Conservation (phyloP, 768 basidiomycete genomes). For the Lyophyllum decastes region DNA sequence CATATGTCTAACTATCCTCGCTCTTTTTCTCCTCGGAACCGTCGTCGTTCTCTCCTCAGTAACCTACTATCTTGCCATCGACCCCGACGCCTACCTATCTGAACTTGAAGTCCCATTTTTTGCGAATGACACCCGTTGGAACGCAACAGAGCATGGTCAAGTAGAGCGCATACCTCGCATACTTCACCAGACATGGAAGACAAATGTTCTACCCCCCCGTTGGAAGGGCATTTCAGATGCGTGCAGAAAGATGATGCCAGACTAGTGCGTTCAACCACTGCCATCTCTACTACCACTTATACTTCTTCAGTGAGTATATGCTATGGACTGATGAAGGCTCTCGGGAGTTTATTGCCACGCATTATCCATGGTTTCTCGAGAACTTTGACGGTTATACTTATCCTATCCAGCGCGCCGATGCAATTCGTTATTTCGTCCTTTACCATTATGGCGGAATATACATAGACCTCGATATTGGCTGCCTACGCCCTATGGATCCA, state of each 20-base stretch:
- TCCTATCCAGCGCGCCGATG: constrained; percentile 93
- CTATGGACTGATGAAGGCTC: constrained; percentile 95
- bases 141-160: constrained; percentile 59
- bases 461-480: constrained; percentile 96
- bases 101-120: constrained; percentile 72
- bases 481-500: constrained; percentile 82
- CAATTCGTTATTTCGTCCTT: constrained; percentile 96
- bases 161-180: constrained; percentile 86
- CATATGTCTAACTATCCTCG: constrained; percentile 52
- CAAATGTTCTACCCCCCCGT: constrained; percentile 75
- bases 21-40: constrained; percentile 83
- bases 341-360: constrained; percentile 82
- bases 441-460: constrained; percentile 95
- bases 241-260: constrained; percentile 90
- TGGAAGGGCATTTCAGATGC: constrained; percentile 83
- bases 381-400: constrained; percentile 93
- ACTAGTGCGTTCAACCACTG: constrained; percentile 72
- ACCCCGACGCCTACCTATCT: constrained; percentile 74
- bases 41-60: constrained; percentile 90
- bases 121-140: constrained; percentile 58
- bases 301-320: constrained; percentile 78
- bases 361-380: constrained; percentile 92
- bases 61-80: constrained; percentile 86
- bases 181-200: constrained; percentile 99
- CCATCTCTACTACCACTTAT: constrained; percentile 11